These are phyloP conservation scores for Mucor ambiguus DNA, from an alignment of 371 early-diverging fungal genomes.

Conservation along the genomic window DNA sequence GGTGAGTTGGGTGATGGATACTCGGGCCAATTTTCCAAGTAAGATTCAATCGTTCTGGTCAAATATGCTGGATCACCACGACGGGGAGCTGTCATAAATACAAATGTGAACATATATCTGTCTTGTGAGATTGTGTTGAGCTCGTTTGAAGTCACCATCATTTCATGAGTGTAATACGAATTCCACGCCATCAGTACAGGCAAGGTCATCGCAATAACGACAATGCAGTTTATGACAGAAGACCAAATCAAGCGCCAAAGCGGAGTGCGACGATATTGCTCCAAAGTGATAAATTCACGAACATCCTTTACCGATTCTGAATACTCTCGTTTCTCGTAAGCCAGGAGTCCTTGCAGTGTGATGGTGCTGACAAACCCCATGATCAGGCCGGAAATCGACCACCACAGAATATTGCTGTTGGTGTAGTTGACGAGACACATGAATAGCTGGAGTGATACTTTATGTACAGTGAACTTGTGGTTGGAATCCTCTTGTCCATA, in stretches of 20 bases:
- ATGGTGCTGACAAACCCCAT: slow-evolving; percentile 51
- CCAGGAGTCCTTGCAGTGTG: slow-evolving; percentile 37
- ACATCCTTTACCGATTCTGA: slow-evolving; percentile 34
- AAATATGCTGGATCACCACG: slow-evolving; percentile 55
- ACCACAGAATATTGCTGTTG: slow-evolving; percentile 64
- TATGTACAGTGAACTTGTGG: slow-evolving; percentile 45
- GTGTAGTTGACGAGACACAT: slow-evolving; percentile 58
- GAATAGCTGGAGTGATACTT: slow-evolving; percentile 50
- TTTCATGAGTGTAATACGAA: slow-evolving; percentile 41
- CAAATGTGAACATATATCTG: slow-evolving; percentile 53
- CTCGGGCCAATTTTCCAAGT: slow-evolving; percentile 55
- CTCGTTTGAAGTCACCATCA: slow-evolving; percentile 32
- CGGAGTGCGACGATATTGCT: slow-evolving; percentile 38
- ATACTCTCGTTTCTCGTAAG: slow-evolving; percentile 31
- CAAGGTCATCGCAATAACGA: slow-evolving; percentile 34
- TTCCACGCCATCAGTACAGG: slow-evolving; percentile 43
- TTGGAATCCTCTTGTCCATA: slow-evolving; percentile 41
- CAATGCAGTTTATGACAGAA: slow-evolving; percentile 30
- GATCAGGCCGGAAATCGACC: slow-evolving; percentile 58
- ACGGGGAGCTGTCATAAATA: slow-evolving; percentile 66
- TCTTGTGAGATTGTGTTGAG: slow-evolving; percentile 43
- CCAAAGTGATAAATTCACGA: slow-evolving; percentile 33
- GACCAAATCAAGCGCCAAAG: slow-evolving; percentile 43
- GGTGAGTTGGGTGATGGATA: slow-evolving; percentile 48
- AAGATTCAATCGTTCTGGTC: slow-evolving; percentile 53